These are phyloP conservation scores for Lactifluus piperatus DNA, from an alignment of 768 basidiomycete genomes.

Conservation along the genomic window DNA sequence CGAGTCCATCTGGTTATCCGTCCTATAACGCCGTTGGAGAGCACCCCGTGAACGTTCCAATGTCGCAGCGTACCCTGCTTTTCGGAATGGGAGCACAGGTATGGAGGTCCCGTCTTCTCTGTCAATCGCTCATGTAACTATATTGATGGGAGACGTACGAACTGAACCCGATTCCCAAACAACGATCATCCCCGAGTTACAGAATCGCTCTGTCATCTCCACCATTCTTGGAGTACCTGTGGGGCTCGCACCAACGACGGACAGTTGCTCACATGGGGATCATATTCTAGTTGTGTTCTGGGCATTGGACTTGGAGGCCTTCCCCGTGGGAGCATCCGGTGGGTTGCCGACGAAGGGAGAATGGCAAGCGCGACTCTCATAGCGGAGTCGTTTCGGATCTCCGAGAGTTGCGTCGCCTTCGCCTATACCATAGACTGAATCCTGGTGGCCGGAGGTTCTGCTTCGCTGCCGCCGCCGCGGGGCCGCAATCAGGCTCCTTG, in stretches of 20 bases:
- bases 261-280: slow-evolving; percentile 74
- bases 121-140: slow-evolving; percentile 74
- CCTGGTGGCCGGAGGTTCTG: slow-evolving; percentile 46
- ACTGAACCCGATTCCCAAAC: slow-evolving; percentile 39
- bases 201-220: slow-evolving; percentile 72
- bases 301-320: slow-evolving; percentile 84
- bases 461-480: slow-evolving; percentile 71
- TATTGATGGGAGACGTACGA: slow-evolving; percentile 58
- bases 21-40: slow-evolving; percentile 49
- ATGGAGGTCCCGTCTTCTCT: slow-evolving; percentile 36
- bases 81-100: slow-evolving; percentile 28
- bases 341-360: slow-evolving; percentile 39
- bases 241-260: slow-evolving; percentile 77
- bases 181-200: slow-evolving; percentile 62
- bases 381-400: slow-evolving; percentile 20
- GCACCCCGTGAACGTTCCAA: slow-evolving; percentile 58
- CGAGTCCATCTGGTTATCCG: slow-evolving; percentile 60
- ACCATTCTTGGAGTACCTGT: slow-evolving; percentile 86
- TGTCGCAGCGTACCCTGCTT: slow-evolving; percentile 39
- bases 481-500: slow-evolving; percentile 90
- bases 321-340: slow-evolving; percentile 50
- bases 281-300: slow-evolving; percentile 68
- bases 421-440: slow-evolving; percentile 50
- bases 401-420: slow-evolving; percentile 50
- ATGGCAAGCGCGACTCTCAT: slow-evolving; percentile 20